Evolutionary conservation across 352 stramenopile species (phyloP), one percentile per base, ranked within the genome.

Genomic region (Phytopythium kandeliae): DNA sequence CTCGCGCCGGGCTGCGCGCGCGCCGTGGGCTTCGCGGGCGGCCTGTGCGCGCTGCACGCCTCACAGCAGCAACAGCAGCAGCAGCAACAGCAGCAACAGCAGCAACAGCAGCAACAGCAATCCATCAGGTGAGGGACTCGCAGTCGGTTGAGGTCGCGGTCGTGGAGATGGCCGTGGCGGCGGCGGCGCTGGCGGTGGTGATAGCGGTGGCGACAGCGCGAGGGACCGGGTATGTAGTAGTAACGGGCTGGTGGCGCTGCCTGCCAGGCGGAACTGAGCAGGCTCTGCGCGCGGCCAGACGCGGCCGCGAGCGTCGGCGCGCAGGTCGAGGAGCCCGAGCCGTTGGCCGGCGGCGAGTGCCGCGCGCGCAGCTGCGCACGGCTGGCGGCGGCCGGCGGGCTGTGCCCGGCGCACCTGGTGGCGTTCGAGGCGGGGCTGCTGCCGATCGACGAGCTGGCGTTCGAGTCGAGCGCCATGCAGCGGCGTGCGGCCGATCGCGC

Each of bases 391-490:
- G 51, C 62, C 21, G 75, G 52, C 47, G 75, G 74, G 9, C 34
- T 86, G 6, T 89, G 75, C 38, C 59, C 58, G 16, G 46, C 48
- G 13, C 78, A 89, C 57, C 60, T 86, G 33, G 69, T 58, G 5
- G 59, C 61, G 3, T 86, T 87, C 21, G 47, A 80, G 58, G 58
- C 51, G 21, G 76, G 78, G 5, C 60, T 58, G 1, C 59, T 90
- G 22, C 80, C 76, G 13, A 75, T 90, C 11, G 72, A 87, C 36
- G 61, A 78, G n/a, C 52, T 90, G 38, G 74, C 69, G 24, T 33
- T 90, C 40, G 60, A 62, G 16, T 87, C 76, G 0, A 62, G 62
- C 19, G 42, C 42, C 24, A 54, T 67, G 45, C 52, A 63, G 43
- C 26, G 55, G 8, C 63, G 70, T 19, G 58, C 25, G 45, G 49